Conservation (phyloP, 2,329 filamentous ascomycete genomes). For the Diplodia scrobiculata region DNA sequence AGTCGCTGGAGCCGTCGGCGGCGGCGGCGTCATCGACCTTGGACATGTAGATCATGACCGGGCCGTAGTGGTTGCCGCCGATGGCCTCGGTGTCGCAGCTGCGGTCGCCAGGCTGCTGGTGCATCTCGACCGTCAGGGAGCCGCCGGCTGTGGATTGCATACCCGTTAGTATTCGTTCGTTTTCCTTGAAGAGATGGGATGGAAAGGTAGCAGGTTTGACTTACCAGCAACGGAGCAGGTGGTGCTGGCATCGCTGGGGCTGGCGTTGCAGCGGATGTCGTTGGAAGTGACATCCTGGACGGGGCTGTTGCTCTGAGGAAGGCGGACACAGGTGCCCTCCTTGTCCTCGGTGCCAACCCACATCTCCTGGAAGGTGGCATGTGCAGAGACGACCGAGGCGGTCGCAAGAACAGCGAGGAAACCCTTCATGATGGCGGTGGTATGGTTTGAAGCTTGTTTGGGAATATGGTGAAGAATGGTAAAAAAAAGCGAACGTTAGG, state of each 20-base stretch:
- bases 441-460: background rate
- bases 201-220: background rate
- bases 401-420: constrained; percentile 39
- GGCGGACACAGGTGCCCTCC: constrained; percentile 50
- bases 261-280: constrained; percentile 43
- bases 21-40: constrained; percentile 43
- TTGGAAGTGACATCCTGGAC: constrained; percentile 42
- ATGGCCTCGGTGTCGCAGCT: constrained; percentile 41
- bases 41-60: constrained; percentile 52
- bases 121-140: constrained; percentile 44
- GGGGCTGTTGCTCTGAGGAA: constrained; percentile 47
- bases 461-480: constrained; percentile 6
- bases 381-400: constrained; percentile 41
- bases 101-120: constrained; percentile 42
- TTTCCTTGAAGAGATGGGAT: background rate
- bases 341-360: constrained; percentile 44
- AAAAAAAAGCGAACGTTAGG: constrained; percentile 12
- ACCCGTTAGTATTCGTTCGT: constrained; percentile 30
- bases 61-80: constrained; percentile 45
- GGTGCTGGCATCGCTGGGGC: constrained; percentile 35
- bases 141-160: constrained; percentile 36
- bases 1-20: constrained; percentile 63
- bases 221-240: constrained; percentile 33
- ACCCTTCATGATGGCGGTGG: constrained; percentile 22
- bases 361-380: constrained; percentile 45